These are phyloP conservation scores for Sonneratia caseolaris DNA, from an alignment of 345 rosid genomes.

Conservation along the genomic window DNA sequence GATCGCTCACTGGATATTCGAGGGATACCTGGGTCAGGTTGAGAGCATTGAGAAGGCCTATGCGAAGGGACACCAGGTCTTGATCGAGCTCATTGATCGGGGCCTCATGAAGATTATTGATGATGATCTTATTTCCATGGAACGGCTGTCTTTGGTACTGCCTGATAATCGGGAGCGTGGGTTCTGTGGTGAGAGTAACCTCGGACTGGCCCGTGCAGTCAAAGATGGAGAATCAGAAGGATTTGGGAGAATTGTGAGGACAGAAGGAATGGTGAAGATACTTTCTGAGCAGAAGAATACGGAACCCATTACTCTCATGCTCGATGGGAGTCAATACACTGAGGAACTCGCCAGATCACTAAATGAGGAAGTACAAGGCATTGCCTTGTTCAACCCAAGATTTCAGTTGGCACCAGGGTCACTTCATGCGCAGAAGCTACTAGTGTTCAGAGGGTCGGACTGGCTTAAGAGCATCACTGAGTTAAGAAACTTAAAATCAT, in stretches of 20 bases:
- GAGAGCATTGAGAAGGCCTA: conserved; percentile 32
- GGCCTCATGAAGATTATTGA: conserved; percentile 40
- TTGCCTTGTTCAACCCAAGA: conserved; percentile 32
- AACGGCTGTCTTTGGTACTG: conserved; percentile 17
- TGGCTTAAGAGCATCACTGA: conserved; percentile 12
- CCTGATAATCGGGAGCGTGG: conserved; percentile 20
- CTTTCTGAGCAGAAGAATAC: conserved; percentile 13
- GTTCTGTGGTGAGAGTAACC: conserved; percentile 16
- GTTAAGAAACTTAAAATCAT: conserved; percentile 14
- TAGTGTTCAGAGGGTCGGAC: conserved; percentile 41
- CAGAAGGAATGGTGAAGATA: conserved; percentile 43
- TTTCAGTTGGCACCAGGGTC: conserved; percentile 14
- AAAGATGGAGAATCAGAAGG: conserved; percentile 13
- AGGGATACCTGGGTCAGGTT: conserved; percentile 42
- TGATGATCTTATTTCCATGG: conserved; percentile 32
- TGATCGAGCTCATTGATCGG: conserved; percentile 41
- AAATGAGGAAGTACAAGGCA: conserved; percentile 27
- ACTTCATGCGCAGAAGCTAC: conserved; percentile 22
- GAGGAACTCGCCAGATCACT: conserved; percentile 14
- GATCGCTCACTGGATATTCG: conserved; percentile 53
- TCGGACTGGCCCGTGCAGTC: conserved; percentile 25
- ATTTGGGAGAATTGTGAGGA: conserved; percentile 31
- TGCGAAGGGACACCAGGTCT: conserved; percentile 27
- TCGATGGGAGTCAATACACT: conserved; percentile 31
- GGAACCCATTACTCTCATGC: conserved; percentile 26